phyloP scores from a whole-genome alignment of 2,329 filamentous ascomycete genomes.

The Penicillium paneum region DNA sequence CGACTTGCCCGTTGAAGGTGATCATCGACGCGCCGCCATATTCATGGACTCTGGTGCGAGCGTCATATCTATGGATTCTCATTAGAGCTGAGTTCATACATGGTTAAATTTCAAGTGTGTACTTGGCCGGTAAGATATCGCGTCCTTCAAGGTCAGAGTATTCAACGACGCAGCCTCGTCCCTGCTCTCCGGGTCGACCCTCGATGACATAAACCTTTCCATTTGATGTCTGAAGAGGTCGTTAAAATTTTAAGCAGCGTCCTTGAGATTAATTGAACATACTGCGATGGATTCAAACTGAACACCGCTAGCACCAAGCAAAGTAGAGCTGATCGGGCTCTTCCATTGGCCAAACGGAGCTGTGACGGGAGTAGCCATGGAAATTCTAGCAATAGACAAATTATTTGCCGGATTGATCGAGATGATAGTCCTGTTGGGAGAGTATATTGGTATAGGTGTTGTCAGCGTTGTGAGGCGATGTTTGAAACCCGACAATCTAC shows the following conservation, averaged over 20 bases:
- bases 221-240: constrained; percentile 1
- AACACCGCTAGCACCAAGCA: constrained; percentile 22
- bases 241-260: neutral
- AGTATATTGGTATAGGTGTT: neutral
- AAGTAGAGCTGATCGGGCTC: constrained; percentile 31
- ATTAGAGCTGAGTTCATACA: neutral
- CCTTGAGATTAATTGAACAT: constrained; percentile 10
- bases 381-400: neutral
- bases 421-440: neutral
- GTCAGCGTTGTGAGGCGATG: neutral
- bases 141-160: constrained; percentile 4
- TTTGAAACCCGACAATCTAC: neutral
- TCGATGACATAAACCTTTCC: constrained; percentile 31
- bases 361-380: neutral
- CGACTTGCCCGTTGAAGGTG: constrained; percentile 38
- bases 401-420: neutral
- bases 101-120: constrained; percentile 36
- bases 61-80: constrained; percentile 38
- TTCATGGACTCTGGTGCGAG: constrained; percentile 48
- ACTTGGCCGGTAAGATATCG: constrained; percentile 26
- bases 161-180: constrained; percentile 46
- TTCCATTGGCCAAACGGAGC: constrained; percentile 36
- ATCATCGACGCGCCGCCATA: constrained; percentile 50
- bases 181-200: constrained; percentile 34
- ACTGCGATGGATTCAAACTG: constrained; percentile 6